These are phyloP conservation scores for Gracilaria gracilis DNA, from an alignment of 23 red algal species.

Conservation along the genomic window DNA sequence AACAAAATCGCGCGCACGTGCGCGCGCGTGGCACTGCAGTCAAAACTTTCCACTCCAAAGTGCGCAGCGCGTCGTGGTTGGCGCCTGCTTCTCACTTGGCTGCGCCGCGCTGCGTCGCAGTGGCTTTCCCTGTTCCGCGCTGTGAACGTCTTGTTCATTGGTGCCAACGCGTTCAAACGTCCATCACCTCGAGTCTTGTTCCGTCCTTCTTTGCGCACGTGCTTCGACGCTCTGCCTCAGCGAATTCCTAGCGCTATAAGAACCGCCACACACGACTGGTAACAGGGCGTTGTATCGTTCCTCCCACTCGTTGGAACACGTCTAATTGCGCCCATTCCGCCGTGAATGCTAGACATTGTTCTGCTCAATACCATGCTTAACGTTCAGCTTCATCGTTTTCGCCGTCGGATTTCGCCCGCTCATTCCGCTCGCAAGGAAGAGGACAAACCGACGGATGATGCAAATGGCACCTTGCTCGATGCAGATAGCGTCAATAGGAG, in stretches of 20 bases:
- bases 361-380: slow-evolving; percentile 12
- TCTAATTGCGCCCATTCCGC: not conserved
- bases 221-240: not conserved
- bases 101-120: too few relatives aligned
- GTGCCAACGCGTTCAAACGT: too few relatives aligned
- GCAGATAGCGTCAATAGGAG: not conserved
- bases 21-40: too few relatives aligned
- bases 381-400: slow-evolving; percentile 38
- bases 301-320: not conserved
- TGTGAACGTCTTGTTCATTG: too few relatives aligned
- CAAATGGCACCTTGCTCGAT: not conserved
- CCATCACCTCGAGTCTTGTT: not conserved
- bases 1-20: too few relatives aligned
- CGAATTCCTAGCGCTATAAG: not conserved
- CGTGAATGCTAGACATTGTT: slow-evolving; percentile 4
- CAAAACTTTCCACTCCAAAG: too few relatives aligned
- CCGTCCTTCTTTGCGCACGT: not conserved
- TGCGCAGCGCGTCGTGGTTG: too few relatives aligned
- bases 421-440: not conserved
- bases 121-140: too few relatives aligned
- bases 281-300: too few relatives aligned
- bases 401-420: slow-evolving; percentile 11
- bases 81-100: too few relatives aligned
- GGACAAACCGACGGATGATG: not conserved
- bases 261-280: not conserved